A percentile compares a stretch with the other conserved stretches of the same genome.
Evolutionary conservation across 768 basidiomycete genomes (phyloP).

Genomic region (Udeniomyces megalosporus): DNA sequence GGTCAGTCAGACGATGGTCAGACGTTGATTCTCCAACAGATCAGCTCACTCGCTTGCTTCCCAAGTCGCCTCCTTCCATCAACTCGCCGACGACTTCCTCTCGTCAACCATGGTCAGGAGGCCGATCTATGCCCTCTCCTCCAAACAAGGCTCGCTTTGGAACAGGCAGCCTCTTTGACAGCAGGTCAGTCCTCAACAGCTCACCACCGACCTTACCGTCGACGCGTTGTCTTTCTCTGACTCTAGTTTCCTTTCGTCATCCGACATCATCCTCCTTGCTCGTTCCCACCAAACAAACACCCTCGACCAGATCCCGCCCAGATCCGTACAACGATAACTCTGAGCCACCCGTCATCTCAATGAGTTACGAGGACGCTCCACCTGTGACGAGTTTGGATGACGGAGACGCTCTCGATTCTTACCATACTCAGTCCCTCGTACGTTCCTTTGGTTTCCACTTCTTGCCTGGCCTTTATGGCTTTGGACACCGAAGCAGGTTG

Average conservation of each 20-base stretch:
- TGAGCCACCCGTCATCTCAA: neutral
- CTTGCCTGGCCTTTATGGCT: too few species aligned
- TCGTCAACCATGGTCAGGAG: neutral
- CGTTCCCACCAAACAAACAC: neutral
- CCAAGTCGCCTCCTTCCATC: neutral
- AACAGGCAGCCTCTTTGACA: neutral
- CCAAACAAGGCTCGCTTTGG: neutral
- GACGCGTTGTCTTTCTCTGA: neutral
- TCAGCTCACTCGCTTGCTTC: neutral
- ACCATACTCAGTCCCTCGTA: neutral
- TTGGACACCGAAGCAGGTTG: too few species aligned
- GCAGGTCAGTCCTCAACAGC: neutral
- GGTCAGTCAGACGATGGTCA: neutral
- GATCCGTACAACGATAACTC: neutral
- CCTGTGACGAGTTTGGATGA: slow-evolving; percentile 4
- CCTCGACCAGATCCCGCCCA: neutral
- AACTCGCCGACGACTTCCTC: neutral
- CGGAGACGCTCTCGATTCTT: neutral
- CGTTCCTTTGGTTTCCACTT: neutral
- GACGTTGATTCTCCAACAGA: neutral
- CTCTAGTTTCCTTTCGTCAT: too few species aligned
- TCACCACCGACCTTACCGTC: neutral
- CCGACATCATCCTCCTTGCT: neutral
- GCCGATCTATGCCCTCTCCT: neutral
- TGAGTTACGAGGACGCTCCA: slow-evolving; percentile 6